Percentiles rank a stretch among this genome's conserved stretches.
Conservation (phyloP, 1,284 basidiomycete genomes). For the Xerocomus amazonicus region DNA sequence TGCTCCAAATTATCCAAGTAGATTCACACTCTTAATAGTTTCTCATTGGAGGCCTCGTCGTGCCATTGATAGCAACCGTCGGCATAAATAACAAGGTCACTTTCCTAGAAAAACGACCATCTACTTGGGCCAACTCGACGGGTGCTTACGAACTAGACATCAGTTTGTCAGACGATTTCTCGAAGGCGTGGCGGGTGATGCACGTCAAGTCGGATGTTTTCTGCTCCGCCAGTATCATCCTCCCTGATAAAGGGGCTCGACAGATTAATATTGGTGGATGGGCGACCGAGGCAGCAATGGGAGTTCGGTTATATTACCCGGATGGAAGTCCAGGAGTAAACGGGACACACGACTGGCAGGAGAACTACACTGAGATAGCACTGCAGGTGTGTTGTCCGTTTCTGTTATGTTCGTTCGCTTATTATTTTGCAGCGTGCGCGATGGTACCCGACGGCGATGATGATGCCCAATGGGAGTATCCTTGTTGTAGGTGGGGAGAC, state of each 20-base stretch:
- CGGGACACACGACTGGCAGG: slow-evolving; percentile 54
- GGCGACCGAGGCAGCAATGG: slow-evolving; percentile 61
- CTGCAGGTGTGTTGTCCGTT: slow-evolving; percentile 39
- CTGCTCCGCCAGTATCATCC: slow-evolving; percentile 66
- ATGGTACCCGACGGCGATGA: slow-evolving; percentile 69
- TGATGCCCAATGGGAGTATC: slow-evolving; percentile 67
- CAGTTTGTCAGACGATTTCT: slow-evolving; percentile 51
- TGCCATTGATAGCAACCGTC: slow-evolving; percentile 68
- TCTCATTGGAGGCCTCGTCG: slow-evolving; percentile 58
- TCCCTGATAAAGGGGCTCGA: slow-evolving; percentile 68
- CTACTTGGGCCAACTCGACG: slow-evolving; percentile 59
- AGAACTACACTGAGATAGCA: slow-evolving; percentile 40
- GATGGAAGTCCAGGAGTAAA: slow-evolving; percentile 49
- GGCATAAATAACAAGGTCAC: slow-evolving; percentile 75
- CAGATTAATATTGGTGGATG: slow-evolving; percentile 70
- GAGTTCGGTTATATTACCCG: slow-evolving; percentile 58
- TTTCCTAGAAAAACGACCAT: slow-evolving; percentile 67
- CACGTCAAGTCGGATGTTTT: slow-evolving; percentile 73
- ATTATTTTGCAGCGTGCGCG: slow-evolving; percentile 46
- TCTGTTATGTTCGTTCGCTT: no score
- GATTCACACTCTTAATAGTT: slow-evolving; percentile 39
- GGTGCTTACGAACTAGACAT: slow-evolving; percentile 75
- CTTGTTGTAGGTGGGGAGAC: slow-evolving; percentile 71
- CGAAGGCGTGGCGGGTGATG: slow-evolving; percentile 65
- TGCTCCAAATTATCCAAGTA: not conserved